Percentiles rank a stretch among this genome's conserved stretches.
Conservation (phyloP, 192 early-diverging fungal species). For the Radiomyces spectabilis region DNA sequence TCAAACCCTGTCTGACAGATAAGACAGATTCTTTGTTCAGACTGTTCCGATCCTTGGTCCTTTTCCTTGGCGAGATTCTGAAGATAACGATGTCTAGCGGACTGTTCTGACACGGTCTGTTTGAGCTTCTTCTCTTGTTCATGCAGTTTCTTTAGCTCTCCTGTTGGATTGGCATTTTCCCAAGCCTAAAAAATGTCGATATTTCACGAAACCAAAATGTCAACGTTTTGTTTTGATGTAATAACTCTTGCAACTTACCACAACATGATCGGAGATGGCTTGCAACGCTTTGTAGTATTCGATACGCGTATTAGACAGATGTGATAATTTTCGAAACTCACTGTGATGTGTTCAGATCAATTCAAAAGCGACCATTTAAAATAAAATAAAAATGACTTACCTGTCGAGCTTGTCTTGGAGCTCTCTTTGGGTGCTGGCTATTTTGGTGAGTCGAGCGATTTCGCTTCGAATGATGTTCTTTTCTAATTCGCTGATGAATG, state of each 20-base stretch:
- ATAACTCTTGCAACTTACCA: background rate
- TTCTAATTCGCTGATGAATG: background rate
- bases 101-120: background rate
- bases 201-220: too few species aligned
- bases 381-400: conserved; percentile 1
- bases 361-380: background rate
- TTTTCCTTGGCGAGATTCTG: conserved; percentile 3
- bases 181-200: conserved; percentile 3
- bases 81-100: conserved; percentile 3
- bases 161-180: background rate
- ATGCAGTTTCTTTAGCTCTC: background rate
- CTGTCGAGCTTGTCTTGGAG: conserved; percentile 10
- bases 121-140: background rate
- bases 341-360: conserved; percentile 3
- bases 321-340: conserved; percentile 7
- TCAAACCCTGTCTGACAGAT: conserved; percentile 2
- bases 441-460: background rate
- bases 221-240: background rate
- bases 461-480: background rate
- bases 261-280: conserved; percentile 33
- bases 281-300: conserved; percentile 35
- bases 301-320: conserved; percentile 22
- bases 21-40: conserved; percentile 3
- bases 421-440: background rate
- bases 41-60: background rate